phyloP scores from a whole-genome alignment of 768 basidiomycete species.

The Auricularia cornea region DNA sequence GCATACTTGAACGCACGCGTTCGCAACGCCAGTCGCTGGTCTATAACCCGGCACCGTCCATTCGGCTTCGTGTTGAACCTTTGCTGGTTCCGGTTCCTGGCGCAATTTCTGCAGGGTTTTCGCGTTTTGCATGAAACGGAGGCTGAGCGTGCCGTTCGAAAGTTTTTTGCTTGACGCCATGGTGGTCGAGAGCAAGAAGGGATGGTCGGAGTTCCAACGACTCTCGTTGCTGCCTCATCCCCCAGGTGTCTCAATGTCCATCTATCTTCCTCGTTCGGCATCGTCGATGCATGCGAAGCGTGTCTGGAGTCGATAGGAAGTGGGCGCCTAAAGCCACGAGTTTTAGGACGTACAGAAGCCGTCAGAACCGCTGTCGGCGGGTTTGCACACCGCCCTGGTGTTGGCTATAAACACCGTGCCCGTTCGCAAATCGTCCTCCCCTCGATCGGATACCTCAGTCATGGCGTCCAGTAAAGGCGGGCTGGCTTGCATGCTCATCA shows the following conservation, averaged over 20 bases:
- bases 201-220: no score
- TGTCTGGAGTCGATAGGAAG: no score
- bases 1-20: constrained; percentile 7
- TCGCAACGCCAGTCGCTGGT: background rate
- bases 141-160: constrained; percentile 54
- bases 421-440: background rate
- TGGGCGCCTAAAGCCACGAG: no score
- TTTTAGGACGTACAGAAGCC: no score
- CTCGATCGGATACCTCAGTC: background rate
- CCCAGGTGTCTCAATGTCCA: no score
- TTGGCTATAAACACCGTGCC: no score
- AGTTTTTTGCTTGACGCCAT: constrained; percentile 37
- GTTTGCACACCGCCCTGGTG: no score
- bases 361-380: no score
- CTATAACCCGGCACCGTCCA: constrained; percentile 49
- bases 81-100: constrained; percentile 42
- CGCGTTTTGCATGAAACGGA: constrained; percentile 70
- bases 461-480: background rate
- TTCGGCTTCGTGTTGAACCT: constrained; percentile 52
- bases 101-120: constrained; percentile 45
- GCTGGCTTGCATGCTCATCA: background rate
- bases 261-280: no score
- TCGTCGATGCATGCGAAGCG: no score
- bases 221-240: no score
- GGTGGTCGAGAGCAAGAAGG: background rate